Conservation (phyloP, 768 basidiomycete species). For the Boletus fagicola region DNA sequence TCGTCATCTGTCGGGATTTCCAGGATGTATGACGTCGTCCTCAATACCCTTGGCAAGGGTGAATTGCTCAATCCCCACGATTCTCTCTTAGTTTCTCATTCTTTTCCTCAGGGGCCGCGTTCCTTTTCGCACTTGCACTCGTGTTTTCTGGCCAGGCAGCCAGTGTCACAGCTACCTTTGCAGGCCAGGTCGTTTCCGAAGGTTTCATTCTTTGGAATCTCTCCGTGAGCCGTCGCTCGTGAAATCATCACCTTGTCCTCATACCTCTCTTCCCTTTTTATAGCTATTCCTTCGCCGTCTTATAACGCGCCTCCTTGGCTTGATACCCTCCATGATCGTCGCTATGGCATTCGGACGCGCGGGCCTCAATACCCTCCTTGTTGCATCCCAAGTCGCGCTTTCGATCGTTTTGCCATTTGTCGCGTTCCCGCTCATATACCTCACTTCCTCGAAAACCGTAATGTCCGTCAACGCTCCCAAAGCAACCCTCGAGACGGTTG, state of each 20-base stretch:
- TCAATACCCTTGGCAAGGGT: conserved; percentile 40
- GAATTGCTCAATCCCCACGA: background rate
- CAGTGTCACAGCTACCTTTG: conserved; percentile 46
- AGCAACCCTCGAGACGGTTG: background rate
- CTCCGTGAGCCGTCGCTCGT: conserved; percentile 23
- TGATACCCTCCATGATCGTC: conserved; percentile 45
- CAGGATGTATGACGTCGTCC: conserved; percentile 41
- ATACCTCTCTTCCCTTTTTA: background rate
- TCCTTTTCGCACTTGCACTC: conserved; percentile 48
- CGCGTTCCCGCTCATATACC: conserved; percentile 41
- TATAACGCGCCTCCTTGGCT: conserved; percentile 43
- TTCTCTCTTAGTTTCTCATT: background rate
- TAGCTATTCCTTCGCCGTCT: conserved; percentile 40
- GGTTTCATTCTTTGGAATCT: conserved; percentile 50
- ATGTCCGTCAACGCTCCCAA: conserved; percentile 18
- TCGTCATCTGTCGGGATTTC: conserved; percentile 38
- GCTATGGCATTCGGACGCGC: conserved; percentile 42
- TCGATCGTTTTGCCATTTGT: conserved; percentile 47
- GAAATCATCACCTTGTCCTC: background rate
- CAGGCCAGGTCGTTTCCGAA: conserved; percentile 49
- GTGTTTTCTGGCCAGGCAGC: conserved; percentile 50
- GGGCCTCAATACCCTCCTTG: conserved; percentile 47
- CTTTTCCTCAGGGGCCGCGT: conserved; percentile 23
- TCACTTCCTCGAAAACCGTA: conserved; percentile 37
- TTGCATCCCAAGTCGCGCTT: conserved; percentile 47